Evolutionary conservation across 495 filamentous ascomycete genomes (phyloP), one percentile per base, ranked within the genome.

Genomic region (Neurospora pannonica): DNA sequence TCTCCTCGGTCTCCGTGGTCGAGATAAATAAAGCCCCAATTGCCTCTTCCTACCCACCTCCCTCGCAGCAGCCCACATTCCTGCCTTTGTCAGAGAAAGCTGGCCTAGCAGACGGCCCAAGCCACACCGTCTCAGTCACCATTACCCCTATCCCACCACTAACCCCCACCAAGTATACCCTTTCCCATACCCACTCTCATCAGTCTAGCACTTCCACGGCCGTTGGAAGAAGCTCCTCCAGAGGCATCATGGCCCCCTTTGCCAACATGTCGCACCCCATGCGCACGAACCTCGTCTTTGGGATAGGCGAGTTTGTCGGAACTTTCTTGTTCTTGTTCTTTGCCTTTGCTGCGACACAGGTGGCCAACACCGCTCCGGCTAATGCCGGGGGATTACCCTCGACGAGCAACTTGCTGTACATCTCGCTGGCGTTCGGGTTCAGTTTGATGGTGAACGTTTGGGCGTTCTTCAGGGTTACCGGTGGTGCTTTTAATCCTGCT

Each of bases 291-390:
- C 62, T 91, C 71, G 84, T 93, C 46, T 91, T 90, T 40, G 84
- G 86, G 15, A 60, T 90, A 28, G 90, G 92, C 71, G 92, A 94
- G 82, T 93, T 93, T 75, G 86, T 92, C 8, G 94, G 94, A 36
- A 97, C 94, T 0, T 94, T 93, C 76, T 77, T 95, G 75, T 97
- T 95, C 83, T 86, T 96, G 5, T 91, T 95, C 83, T 92, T 95
- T 75, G 90, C 92, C 40, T 95, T 96, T 78, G 89, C 89, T 8
- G 93, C 88, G 28, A 91, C 93, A 5, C 92, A 96, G 77, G 89
- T 93, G 37, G 89, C 91, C 70, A 92, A 91, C 77, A 86, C 79
- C 0, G 80, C 81, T 4, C 70, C 75, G 3, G 74, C 77, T 6
- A 60, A 60, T 28, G 48, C 5, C 1, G 48, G 21, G 11, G 24